phyloP scores from a whole-genome alignment of 441 rosid genomes.

The Monsonia emarginata region DNA sequence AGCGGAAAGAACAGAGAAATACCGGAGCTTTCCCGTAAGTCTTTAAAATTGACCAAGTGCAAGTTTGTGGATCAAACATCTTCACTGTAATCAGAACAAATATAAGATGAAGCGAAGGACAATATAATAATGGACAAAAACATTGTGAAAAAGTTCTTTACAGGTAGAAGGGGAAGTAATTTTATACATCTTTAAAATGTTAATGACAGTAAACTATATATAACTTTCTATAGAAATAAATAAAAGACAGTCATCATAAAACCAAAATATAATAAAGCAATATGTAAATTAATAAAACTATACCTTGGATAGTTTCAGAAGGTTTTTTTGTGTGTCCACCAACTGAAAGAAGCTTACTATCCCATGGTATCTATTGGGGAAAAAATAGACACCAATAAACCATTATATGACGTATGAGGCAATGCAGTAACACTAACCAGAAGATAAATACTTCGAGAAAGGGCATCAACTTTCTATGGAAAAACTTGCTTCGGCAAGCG shows the following conservation, averaged over 20 bases:
- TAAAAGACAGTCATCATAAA: not conserved
- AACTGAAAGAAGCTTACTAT: slow-evolving; percentile 74
- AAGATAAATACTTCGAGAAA: slow-evolving; percentile 19
- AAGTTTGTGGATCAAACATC: slow-evolving; percentile 62
- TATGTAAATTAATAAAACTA: slow-evolving; percentile 12
- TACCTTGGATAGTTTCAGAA: slow-evolving; percentile 78
- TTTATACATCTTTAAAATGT: not conserved
- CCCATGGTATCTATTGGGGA: slow-evolving; percentile 82
- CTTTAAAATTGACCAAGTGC: slow-evolving; percentile 77
- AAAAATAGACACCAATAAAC: too few species aligned
- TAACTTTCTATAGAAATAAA: not conserved
- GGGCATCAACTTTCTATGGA: slow-evolving; percentile 8
- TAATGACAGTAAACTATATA: not conserved
- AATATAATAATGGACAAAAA: not conserved
- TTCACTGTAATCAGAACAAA: slow-evolving; percentile 54
- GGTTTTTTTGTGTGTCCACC: slow-evolving; percentile 95
- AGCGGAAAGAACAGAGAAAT: slow-evolving; percentile 20
- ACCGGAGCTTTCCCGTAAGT: slow-evolving; percentile 97
- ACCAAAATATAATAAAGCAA: not conserved
- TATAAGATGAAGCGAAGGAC: not conserved
- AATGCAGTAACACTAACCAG: slow-evolving; percentile 16
- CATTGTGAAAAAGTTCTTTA: not conserved
- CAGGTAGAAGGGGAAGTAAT: not conserved
- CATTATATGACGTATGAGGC: slow-evolving; percentile 3
- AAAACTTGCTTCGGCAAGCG: slow-evolving; percentile 14